phyloP scores from a whole-genome alignment of 2,329 filamentous ascomycete genomes.

The Botrytis sinoallii region DNA sequence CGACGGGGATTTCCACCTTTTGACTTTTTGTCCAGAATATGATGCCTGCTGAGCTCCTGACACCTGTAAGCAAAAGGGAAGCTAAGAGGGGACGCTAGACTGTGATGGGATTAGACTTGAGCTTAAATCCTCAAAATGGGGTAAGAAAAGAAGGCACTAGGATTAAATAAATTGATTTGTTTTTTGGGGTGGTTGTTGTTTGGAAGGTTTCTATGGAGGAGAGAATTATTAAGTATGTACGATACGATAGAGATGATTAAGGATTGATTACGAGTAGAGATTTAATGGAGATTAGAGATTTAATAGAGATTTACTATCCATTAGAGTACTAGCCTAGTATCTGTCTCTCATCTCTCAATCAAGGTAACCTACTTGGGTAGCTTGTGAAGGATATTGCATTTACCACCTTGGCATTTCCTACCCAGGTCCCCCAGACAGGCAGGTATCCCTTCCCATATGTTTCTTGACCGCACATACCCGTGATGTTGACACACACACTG shows the following conservation, averaged over 20 bases:
- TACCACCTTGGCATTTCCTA: background rate
- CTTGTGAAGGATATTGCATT: background rate
- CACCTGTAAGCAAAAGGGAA: background rate
- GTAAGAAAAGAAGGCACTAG: background rate
- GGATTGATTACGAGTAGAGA: no score
- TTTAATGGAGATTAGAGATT: no score
- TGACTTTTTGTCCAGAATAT: no score
- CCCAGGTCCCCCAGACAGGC: background rate
- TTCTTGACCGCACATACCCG: background rate
- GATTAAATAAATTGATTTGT: background rate
- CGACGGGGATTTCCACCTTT: background rate
- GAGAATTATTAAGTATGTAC: no score
- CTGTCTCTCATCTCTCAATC: background rate
- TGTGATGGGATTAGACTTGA: background rate
- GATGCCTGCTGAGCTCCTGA: background rate
- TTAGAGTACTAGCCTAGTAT: no score
- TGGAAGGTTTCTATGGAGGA: background rate
- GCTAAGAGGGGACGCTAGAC: background rate
- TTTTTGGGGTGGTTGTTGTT: background rate
- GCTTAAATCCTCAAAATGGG: conserved; percentile 10
- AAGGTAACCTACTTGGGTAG: background rate
- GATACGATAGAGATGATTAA: no score
- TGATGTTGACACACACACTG: background rate
- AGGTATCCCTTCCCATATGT: background rate
- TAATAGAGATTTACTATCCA: no score